These are phyloP conservation scores for Aspergillus nomiae DNA, from an alignment of 2,329 filamentous ascomycete genomes.

Conservation along the genomic window DNA sequence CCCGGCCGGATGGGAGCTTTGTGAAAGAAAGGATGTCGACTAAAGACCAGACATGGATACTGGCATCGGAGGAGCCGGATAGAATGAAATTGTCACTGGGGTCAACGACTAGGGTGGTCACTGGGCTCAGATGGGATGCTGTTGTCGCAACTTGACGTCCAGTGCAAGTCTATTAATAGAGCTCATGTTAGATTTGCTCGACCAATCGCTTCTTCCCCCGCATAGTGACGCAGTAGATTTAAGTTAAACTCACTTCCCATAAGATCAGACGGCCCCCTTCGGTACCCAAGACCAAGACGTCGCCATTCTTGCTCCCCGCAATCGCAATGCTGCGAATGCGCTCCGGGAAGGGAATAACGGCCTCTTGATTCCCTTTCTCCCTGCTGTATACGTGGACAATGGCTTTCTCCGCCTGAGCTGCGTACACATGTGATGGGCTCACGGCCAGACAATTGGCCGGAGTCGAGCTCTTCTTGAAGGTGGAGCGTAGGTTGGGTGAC, in stretches of 20 bases:
- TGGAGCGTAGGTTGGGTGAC: conserved; percentile 69
- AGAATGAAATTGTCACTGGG: conserved; percentile 59
- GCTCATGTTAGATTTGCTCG: conserved; percentile 10
- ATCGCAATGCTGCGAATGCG: conserved; percentile 77
- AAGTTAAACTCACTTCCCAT: conserved; percentile 74
- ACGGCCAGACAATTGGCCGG: conserved; percentile 76
- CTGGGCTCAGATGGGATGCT: conserved; percentile 48
- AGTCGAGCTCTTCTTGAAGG: conserved; percentile 92
- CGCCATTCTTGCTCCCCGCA: conserved; percentile 60
- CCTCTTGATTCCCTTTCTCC: conserved; percentile 82
- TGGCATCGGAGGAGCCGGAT: conserved; percentile 67
- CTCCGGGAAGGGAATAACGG: conserved; percentile 83
- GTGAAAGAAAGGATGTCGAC: conserved; percentile 69
- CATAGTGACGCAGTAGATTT: neutral
- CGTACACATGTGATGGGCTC: conserved; percentile 81
- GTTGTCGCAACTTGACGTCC: conserved; percentile 49
- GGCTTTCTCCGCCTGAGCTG: conserved; percentile 87
- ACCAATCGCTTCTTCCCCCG: neutral
- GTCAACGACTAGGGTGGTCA: conserved; percentile 73
- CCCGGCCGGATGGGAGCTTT: conserved; percentile 42
- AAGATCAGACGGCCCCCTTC: conserved; percentile 81
- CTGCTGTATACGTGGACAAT: conserved; percentile 91
- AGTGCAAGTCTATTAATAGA: conserved; percentile 40
- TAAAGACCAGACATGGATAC: conserved; percentile 89
- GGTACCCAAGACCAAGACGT: conserved; percentile 76